Evolutionary conservation across 2,329 filamentous ascomycete genomes (phyloP), one percentile per base, ranked within the genome.

Genomic region (Clonostachys chloroleuca): DNA sequence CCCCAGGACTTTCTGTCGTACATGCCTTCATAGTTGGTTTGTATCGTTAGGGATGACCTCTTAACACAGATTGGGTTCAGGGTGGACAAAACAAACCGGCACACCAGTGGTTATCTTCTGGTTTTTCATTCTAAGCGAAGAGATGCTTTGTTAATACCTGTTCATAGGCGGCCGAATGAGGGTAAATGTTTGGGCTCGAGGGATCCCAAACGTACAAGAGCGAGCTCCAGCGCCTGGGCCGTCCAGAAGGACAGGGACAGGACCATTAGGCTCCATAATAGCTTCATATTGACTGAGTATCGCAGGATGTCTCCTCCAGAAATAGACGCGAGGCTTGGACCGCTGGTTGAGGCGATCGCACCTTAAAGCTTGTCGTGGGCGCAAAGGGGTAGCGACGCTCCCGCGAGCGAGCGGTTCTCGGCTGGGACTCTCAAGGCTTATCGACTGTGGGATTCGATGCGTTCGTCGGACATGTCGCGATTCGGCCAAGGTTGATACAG

Each of bases 1-100:
- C 90, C 90, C 92, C 92, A 97, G 44, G 86, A 80, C 60, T 83
- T 87, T 63, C 83, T 85, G 70, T 88, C 92, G 74, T 96, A 97
- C 92, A 97, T 96, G 72, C 92, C 90, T 74, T 77, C 73, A 39
- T 13, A 20, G 33, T 12, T 30, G 34, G 46, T 62, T 24, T 58
- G 51, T 35, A 43, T 13, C 8, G 33, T 35, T 9, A 30, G 24
- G 24, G 13, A 41, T 51, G 34, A 53, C 49, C 52, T 34, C 36
- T 20, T 42, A 55, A 45, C 24, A 30, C 24, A 30, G 8, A 30
- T 30, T 10, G 24, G 24, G 24, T 30, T 30, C 24, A 30, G 9
- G 24, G 24, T 30, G 24, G 24, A 30, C 24, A 30, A 10, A 10
- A 30, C 24, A 30, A 30, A 30, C 24, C 24, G 24, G 24, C 24